Evolutionary conservation across 345 rosid genomes (phyloP), one percentile per base, ranked within the genome.

Genomic region (Theobroma cacao): DNA sequence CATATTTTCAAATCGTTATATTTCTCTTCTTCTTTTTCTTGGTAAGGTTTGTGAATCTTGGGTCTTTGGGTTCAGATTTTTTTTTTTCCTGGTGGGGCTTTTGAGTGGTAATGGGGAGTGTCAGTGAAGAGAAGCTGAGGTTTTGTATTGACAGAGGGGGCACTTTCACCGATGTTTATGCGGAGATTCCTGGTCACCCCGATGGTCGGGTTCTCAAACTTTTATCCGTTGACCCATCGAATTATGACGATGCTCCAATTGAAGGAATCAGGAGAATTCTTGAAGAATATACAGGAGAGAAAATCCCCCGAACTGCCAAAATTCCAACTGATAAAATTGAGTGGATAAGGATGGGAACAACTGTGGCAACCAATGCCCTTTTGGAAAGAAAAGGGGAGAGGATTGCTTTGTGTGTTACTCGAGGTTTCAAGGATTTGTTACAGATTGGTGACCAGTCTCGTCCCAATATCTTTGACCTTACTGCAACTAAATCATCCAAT

Each of bases 371-470:
- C 0, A 96, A 96, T 83, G 98, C 99, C 0, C 88, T 96, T 72
- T 75, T 96, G 86, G 99, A 96, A 88, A 91, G 99, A 80, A 96
- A 91, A 79, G 99, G 98, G 0, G 97, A 96, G 63, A 89, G 97
- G 78, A 96, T 96, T 34, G 98, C 98, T 41, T 82, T 94, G 62
- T 92, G 97, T 84, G 98, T 94, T 47, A 94, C 99, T 4, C 79
- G 63, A 70, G 99, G 99, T 31, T 95, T 95, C 63, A 88, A 85
- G 83, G 97, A 96, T 85, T 82, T 96, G 87, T 84, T 96, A 75
- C 99, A 96, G 88, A 94, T 96, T 67, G 99, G 99, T 61, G 94
- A 94, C 65, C 99, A 94, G 88, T 97, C 98, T 62, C 89, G 97
- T 4, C 98, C 99, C 43, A 81, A 87, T 59, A 94, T 96, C 28